Conservation (phyloP, 2,329 filamentous ascomycete species). For the Trichophyton equinum region DNA sequence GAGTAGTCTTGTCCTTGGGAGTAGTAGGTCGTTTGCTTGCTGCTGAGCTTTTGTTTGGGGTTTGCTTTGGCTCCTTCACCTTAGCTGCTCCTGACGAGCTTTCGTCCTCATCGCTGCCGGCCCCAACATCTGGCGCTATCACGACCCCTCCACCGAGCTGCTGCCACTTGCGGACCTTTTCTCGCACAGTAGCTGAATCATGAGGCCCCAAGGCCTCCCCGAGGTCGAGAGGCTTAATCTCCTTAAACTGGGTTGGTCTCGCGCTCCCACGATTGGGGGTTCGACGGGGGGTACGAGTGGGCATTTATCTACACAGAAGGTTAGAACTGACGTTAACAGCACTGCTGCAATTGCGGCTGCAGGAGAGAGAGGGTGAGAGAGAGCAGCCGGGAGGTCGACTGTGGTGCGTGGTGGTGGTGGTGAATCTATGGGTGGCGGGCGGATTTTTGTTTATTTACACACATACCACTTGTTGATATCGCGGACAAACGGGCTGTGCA, state of each 20-base stretch:
- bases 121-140: conserved; percentile 47
- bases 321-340: background rate
- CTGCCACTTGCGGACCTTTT: conserved; percentile 77
- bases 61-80: conserved; percentile 17
- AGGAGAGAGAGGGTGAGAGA: no score
- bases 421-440: no score
- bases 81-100: conserved; percentile 11
- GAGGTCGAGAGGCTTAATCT: conserved; percentile 43
- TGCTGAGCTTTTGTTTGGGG: conserved; percentile 22
- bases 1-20: conserved; percentile 18
- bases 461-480: background rate
- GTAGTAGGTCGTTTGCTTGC: conserved; percentile 23
- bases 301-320: conserved; percentile 23
- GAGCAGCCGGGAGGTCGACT: no score
- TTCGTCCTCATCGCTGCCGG: conserved; percentile 40
- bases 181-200: conserved; percentile 55
- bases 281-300: conserved; percentile 27
- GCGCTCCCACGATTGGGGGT: conserved; percentile 39
- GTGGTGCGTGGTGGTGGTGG: no score
- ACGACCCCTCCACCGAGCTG: conserved; percentile 59
- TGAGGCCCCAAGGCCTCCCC: conserved; percentile 43
- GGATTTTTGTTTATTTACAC: background rate
- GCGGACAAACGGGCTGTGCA: background rate
- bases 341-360: no score
- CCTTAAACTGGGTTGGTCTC: conserved; percentile 45